phyloP scores from a whole-genome alignment of 2,329 filamentous ascomycete species.

The Dactylellina parvicollis region DNA sequence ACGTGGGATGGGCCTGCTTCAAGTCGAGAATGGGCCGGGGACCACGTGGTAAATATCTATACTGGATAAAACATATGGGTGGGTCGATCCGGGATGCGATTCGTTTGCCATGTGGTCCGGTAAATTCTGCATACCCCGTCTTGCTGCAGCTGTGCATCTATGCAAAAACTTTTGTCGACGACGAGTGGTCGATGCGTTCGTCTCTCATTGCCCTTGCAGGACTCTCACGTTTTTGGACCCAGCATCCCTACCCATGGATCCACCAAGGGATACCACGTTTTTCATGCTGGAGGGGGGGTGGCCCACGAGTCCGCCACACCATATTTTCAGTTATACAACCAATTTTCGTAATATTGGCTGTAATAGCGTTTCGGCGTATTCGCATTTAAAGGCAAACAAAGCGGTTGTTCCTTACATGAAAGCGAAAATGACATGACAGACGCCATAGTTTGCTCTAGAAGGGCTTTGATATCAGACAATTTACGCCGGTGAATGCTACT shows the following conservation, averaged over 20 bases:
- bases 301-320: slow-evolving; percentile 24
- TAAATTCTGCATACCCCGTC: slow-evolving; percentile 36
- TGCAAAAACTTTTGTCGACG: slow-evolving; percentile 24
- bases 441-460: slow-evolving; percentile 37
- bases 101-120: slow-evolving; percentile 50
- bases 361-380: slow-evolving; percentile 36
- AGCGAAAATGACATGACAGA: slow-evolving; percentile 31
- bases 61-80: slow-evolving; percentile 24
- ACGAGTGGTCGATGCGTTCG: slow-evolving; percentile 19
- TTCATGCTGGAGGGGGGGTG: background rate
- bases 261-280: slow-evolving; percentile 19
- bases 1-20: slow-evolving; percentile 29
- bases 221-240: slow-evolving; percentile 27
- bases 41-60: slow-evolving; percentile 37
- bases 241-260: slow-evolving; percentile 37
- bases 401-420: slow-evolving; percentile 44
- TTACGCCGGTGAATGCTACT: slow-evolving; percentile 5
- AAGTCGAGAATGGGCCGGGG: slow-evolving; percentile 23
- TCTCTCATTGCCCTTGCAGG: slow-evolving; percentile 19
- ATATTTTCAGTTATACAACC: slow-evolving; percentile 5
- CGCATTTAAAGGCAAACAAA: slow-evolving; percentile 40
- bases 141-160: slow-evolving; percentile 25
- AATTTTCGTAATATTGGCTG: slow-evolving; percentile 37
- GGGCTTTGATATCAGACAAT: too few species aligned
- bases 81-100: slow-evolving; percentile 33